phyloP scores from a whole-genome alignment of 2,329 filamentous ascomycete genomes.

The Coniella lustricola region DNA sequence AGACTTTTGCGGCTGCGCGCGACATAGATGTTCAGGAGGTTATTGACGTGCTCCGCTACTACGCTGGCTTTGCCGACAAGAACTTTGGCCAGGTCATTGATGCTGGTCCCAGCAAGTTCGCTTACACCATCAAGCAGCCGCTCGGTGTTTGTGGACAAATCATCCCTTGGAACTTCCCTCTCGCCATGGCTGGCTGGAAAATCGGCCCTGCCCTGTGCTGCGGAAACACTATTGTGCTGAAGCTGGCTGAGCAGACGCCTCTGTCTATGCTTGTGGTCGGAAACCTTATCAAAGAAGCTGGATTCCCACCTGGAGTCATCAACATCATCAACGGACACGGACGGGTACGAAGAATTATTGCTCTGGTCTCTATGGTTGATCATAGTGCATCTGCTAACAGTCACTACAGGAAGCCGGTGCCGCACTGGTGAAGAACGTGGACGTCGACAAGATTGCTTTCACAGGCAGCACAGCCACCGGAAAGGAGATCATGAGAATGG shows the following conservation, averaged over 20 bases:
- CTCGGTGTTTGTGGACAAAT: constrained; percentile 71
- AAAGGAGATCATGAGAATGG: constrained; percentile 65
- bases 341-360: constrained; percentile 21
- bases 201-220: constrained; percentile 62
- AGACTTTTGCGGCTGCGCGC: constrained; percentile 62
- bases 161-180: constrained; percentile 76
- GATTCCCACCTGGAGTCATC: constrained; percentile 68
- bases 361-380: too few relatives aligned
- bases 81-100: constrained; percentile 72
- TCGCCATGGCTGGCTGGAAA: constrained; percentile 72
- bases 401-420: constrained; percentile 46
- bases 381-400: neutral
- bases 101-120: constrained; percentile 61
- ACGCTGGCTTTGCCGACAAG: constrained; percentile 75
- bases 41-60: constrained; percentile 56
- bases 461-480: constrained; percentile 64
- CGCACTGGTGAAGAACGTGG: constrained; percentile 55
- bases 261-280: constrained; percentile 56
- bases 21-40: constrained; percentile 52
- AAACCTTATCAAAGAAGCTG: constrained; percentile 61
- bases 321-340: constrained; percentile 67
- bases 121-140: constrained; percentile 70
- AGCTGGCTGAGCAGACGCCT: constrained; percentile 59
- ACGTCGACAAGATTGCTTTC: constrained; percentile 65
- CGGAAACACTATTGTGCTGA: constrained; percentile 57